phyloP scores from a whole-genome alignment of 179 eudicot species.

The Beta macrorhiza region DNA sequence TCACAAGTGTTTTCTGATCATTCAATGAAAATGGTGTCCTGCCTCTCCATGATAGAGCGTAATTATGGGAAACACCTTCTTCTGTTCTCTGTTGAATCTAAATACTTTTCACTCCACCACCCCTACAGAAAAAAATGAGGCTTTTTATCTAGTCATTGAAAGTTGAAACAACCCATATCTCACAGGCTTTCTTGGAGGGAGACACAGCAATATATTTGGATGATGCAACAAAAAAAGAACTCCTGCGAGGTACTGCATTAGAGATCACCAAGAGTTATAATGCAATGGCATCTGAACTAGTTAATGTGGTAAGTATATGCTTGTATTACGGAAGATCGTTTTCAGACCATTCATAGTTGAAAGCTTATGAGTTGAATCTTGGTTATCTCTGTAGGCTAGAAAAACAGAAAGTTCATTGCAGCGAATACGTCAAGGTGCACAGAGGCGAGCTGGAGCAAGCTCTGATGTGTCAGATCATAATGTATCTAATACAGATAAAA shows the following conservation, averaged over 20 bases:
- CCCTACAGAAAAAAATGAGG: background rate
- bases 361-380: conserved; percentile 8
- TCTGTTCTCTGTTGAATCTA: background rate
- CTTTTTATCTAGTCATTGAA: background rate
- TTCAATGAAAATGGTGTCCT: background rate
- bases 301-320: conserved; percentile 58
- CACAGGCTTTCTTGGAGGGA: conserved; percentile 79
- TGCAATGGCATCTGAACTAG: conserved; percentile 67
- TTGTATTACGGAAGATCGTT: background rate
- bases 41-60: background rate
- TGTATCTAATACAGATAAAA: conserved; percentile 81
- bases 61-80: background rate
- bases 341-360: conserved; percentile 12
- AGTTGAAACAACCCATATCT: background rate
- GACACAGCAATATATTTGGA: conserved; percentile 62
- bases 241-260: conserved; percentile 57
- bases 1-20: conserved; percentile 5
- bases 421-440: conserved; percentile 80
- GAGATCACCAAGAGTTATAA: conserved; percentile 73
- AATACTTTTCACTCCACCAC: background rate
- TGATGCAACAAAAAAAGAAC: conserved; percentile 49
- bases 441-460: conserved; percentile 82
- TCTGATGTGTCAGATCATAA: conserved; percentile 71
- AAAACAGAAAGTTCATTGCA: conserved; percentile 79
- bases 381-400: conserved; percentile 50